Evolutionary conservation across 148 eudicot species (phyloP).

Genomic region (Pouteria glomerata): DNA sequence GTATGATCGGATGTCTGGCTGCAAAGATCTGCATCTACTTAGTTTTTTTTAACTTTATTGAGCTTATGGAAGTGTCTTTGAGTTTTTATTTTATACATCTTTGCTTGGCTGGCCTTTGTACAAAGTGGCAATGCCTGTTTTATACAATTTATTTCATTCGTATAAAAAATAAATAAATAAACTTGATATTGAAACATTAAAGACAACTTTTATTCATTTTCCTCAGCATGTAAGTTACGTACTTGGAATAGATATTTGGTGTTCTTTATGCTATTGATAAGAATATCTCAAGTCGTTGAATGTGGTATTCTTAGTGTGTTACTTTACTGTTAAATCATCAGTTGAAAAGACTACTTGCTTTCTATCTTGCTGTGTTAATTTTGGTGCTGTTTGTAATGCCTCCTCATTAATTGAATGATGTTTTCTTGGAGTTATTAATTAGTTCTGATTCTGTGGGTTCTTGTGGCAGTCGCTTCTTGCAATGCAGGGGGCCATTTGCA

Average conservation of each 20-base stretch:
- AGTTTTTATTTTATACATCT: too few species aligned
- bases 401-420: not conserved
- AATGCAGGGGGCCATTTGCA: conserved; percentile 97
- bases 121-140: too few species aligned
- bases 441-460: conserved; percentile 4
- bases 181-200: not conserved
- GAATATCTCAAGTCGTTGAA: not conserved
- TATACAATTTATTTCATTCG: too few species aligned
- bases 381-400: not conserved
- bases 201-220: not conserved
- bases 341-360: not conserved
- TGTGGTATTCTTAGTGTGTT: not conserved
- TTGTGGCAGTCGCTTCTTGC: conserved; percentile 84
- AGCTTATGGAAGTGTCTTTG: too few species aligned
- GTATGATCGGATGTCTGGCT: too few species aligned
- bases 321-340: not conserved
- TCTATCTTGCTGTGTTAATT: not conserved
- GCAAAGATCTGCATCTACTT: too few species aligned
- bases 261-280: not conserved
- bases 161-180: too few species aligned
- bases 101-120: too few species aligned
- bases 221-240: not conserved
- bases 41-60: too few species aligned
- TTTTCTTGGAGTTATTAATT: not conserved
- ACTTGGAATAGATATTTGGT: not conserved